Evolutionary conservation across 169 alveolate genomes (phyloP).

Genomic region (Cyclospora cayetanensis): DNA sequence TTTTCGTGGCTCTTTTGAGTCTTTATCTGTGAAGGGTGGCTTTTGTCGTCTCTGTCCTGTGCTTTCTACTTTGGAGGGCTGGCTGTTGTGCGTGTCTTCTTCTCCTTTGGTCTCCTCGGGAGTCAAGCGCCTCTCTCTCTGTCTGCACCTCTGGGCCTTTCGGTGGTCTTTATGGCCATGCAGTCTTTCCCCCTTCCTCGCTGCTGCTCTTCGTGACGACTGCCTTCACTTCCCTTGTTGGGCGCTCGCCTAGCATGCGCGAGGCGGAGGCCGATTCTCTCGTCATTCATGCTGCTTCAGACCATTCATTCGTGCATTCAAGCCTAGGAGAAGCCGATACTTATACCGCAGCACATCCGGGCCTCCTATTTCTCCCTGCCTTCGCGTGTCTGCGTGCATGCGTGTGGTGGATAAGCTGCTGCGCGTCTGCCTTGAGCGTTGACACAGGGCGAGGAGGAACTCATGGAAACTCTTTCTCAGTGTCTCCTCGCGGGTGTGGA

Average conservation of each 20-base stretch:
- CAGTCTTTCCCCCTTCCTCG: neutral
- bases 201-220: neutral
- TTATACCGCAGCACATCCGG: neutral
- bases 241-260: neutral
- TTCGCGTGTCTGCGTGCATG: neutral
- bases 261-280: neutral
- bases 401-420: neutral
- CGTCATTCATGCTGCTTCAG: neutral
- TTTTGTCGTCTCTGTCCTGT: neutral
- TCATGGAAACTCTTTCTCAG: slow-evolving; percentile 94
- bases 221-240: neutral
- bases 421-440: neutral
- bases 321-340: too few species aligned
- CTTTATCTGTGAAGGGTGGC: too few species aligned
- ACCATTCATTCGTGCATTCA: neutral
- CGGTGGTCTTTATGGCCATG: neutral
- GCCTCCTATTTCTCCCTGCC: neutral
- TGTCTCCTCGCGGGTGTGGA: slow-evolving; percentile 95
- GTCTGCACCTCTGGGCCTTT: neutral
- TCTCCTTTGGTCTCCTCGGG: neutral
- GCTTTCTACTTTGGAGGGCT: neutral
- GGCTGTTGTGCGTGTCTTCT: neutral
- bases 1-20: too few species aligned
- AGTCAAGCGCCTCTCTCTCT: neutral
- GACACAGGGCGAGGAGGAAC: slow-evolving; percentile 90